phyloP scores from a whole-genome alignment of 306 rosid species.

The Corylus heterophylla region DNA sequence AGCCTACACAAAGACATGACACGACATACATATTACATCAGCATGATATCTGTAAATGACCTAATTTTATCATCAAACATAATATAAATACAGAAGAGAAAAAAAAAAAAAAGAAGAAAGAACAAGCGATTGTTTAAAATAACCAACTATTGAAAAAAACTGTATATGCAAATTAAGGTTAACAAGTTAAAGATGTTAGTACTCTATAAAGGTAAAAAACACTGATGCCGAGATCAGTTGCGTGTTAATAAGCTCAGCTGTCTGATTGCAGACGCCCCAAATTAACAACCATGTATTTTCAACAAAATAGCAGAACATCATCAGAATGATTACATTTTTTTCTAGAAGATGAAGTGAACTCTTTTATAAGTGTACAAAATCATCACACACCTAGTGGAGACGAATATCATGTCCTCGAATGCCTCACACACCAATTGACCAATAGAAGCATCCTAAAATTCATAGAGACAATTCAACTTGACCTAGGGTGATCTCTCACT shows the following conservation, averaged over 20 bases:
- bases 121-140: background rate
- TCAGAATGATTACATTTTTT: background rate
- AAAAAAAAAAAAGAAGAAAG: background rate
- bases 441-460: background rate
- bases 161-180: background rate
- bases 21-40: slow-evolving; percentile 20
- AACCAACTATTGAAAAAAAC: background rate
- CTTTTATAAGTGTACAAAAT: background rate
- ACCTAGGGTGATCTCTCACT: background rate
- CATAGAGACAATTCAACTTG: background rate
- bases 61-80: background rate
- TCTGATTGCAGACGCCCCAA: background rate
- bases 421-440: background rate
- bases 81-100: background rate
- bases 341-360: background rate
- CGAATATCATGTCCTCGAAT: background rate
- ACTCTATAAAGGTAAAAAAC: background rate
- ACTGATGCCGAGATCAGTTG: background rate
- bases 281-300: background rate
- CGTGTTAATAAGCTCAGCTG: background rate
- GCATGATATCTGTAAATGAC: background rate
- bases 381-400: background rate
- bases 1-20: slow-evolving; percentile 59
- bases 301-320: background rate
- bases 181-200: background rate